A percentile compares a stretch with the other conserved stretches of the same genome.
Evolutionary conservation across 345 rosid species (phyloP).

Genomic region (Ricinus communis): DNA sequence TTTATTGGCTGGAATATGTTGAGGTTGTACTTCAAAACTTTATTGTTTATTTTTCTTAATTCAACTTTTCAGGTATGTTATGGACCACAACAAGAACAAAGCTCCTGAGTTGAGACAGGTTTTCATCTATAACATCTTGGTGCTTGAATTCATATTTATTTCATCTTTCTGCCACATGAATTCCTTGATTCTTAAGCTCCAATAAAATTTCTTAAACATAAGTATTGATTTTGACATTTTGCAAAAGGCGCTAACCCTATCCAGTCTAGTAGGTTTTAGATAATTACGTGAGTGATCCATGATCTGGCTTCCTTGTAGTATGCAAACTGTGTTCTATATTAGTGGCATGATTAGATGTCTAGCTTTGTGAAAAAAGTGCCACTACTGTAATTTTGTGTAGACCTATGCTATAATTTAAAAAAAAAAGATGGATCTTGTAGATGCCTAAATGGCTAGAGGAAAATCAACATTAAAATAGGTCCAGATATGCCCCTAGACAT

Average conservation of each 20-base stretch:
- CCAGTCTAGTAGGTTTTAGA: slow-evolving; percentile 1
- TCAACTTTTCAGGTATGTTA: slow-evolving; percentile 56
- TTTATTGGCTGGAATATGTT: neutral
- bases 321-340: neutral
- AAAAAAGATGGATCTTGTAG: neutral
- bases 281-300: neutral
- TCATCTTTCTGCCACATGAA: too few species aligned
- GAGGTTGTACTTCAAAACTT: neutral
- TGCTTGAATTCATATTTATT: neutral
- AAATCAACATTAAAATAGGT: too few species aligned
- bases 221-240: too few species aligned
- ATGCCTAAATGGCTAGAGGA: too few species aligned
- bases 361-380: neutral
- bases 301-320: neutral
- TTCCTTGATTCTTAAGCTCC: too few species aligned
- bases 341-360: slow-evolving; percentile 4
- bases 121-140: slow-evolving; percentile 2
- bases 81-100: slow-evolving; percentile 78
- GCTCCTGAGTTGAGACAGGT: slow-evolving; percentile 55
- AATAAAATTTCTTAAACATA: too few species aligned
- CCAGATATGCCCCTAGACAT: too few species aligned
- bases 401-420: neutral
- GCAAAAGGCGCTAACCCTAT: neutral
- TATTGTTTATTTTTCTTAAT: neutral
- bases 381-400: neutral